phyloP scores from a whole-genome alignment of 495 filamentous ascomycete species.

The Podospora tetraspora region DNA sequence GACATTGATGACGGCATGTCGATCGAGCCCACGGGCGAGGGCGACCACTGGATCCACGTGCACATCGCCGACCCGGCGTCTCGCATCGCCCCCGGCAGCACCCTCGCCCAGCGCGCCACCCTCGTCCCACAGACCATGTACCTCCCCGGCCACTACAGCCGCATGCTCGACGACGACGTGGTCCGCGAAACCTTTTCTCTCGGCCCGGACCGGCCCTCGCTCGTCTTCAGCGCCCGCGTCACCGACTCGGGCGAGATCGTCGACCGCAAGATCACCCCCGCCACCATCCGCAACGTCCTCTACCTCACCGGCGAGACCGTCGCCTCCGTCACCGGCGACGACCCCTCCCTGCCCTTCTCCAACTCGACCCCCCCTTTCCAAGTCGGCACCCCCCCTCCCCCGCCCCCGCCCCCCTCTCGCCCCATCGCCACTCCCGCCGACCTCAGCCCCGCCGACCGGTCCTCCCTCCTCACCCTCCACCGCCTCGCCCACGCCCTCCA shows the following conservation, averaged over 20 bases:
- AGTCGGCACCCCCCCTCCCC: conserved; percentile 32
- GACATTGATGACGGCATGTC: conserved; percentile 93
- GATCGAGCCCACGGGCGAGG: conserved; percentile 55
- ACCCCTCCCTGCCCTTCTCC: not conserved
- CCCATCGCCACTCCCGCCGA: conserved; percentile 32
- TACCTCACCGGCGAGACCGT: conserved; percentile 62
- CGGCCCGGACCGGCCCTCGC: conserved; percentile 55
- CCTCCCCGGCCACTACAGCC: conserved; percentile 61
- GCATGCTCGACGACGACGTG: conserved; percentile 63
- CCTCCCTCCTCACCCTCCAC: conserved; percentile 32
- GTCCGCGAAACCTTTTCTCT: conserved; percentile 65
- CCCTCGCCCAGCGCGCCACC: conserved; percentile 59
- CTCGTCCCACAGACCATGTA: conserved; percentile 64
- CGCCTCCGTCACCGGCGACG: conserved; percentile 43
- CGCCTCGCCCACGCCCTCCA: conserved; percentile 36
- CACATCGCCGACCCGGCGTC: conserved; percentile 94
- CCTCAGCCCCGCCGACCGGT: conserved; percentile 28
- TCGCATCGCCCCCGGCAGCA: conserved; percentile 56
- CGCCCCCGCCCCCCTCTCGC: conserved; percentile 20
- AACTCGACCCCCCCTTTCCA: conserved; percentile 16
- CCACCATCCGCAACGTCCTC: conserved; percentile 64
- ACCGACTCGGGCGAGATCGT: conserved; percentile 57
- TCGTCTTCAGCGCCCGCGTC: conserved; percentile 79
- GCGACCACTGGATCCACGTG: conserved; percentile 76
- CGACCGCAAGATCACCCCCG: conserved; percentile 66